phyloP scores from a whole-genome alignment of 108 stramenopile genomes.

The Licmophora abbreviata region DNA sequence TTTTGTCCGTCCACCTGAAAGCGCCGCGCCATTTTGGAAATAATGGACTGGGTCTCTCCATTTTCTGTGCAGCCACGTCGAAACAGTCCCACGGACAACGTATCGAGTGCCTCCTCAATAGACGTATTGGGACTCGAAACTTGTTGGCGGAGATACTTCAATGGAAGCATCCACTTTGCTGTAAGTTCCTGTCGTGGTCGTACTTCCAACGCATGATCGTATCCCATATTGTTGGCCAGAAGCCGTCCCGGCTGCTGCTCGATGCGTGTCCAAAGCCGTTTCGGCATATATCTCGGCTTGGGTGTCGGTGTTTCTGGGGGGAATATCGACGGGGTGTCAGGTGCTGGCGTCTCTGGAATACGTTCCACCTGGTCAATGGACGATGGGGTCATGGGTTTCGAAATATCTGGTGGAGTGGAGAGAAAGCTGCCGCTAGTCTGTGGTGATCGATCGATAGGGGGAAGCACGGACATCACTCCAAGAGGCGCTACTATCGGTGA shows the following conservation, averaged over 20 bases:
- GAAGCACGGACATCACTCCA: background rate
- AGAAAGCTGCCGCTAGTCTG: slow-evolving; percentile 8
- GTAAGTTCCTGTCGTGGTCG: slow-evolving; percentile 63
- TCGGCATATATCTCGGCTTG: slow-evolving; percentile 36
- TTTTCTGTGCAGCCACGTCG: slow-evolving; percentile 76
- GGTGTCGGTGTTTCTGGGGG: slow-evolving; percentile 8
- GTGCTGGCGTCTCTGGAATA: slow-evolving; percentile 2
- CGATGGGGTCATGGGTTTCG: background rate
- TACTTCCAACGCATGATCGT: slow-evolving; percentile 30
- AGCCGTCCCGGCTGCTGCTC: slow-evolving; percentile 74
- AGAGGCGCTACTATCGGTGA: background rate
- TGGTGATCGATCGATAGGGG: background rate
- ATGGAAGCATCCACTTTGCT: slow-evolving; percentile 73
- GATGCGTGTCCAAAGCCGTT: slow-evolving; percentile 45
- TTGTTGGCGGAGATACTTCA: slow-evolving; percentile 50
- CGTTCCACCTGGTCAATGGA: background rate
- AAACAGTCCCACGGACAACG: slow-evolving; percentile 69
- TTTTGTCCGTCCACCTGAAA: slow-evolving; percentile 42
- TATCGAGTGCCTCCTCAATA: slow-evolving; percentile 50
- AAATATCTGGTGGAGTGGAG: slow-evolving; percentile 3
- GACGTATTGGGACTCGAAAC: slow-evolving; percentile 14
- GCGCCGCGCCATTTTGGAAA: slow-evolving; percentile 63
- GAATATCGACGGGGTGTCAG: slow-evolving; percentile 2
- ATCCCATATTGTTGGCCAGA: slow-evolving; percentile 44
- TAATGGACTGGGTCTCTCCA: slow-evolving; percentile 61